Evolutionary conservation across 345 rosid genomes (phyloP), one percentile per base, ranked within the genome.

Genomic region (Citrus hindsii): DNA sequence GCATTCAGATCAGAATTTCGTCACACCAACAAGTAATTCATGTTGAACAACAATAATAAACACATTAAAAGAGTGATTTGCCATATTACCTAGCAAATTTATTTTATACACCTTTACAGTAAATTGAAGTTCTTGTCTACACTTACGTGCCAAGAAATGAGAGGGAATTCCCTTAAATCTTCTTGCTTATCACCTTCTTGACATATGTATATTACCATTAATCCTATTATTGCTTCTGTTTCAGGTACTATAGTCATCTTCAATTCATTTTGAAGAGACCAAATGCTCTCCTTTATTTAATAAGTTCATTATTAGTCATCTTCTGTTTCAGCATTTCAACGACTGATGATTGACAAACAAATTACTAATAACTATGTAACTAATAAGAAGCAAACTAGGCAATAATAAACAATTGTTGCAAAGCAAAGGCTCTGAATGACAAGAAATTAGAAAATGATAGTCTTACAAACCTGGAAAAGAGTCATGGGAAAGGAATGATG

Each of bases 401-500:
- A 46, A 46, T 13, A 46, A 12, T 46, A 12, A 12, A 4, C 51
- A 3, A 46, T 12, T 0, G 51, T 3, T 46, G 51, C 18, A 46
- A 12, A 46, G 51, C 18, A 12, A 42, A 12, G 51, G 51, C 51
- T 46, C 51, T 46, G 51, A 46, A 12, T 46, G 18, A 1, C 1
- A 3, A 12, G 4, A 12, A 46, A 46, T 13, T 46, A 46, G 9
- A 3, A 46, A 46, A 12, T 46, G 18, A 46, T 13, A 46, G 6
- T 35, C 8, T 28, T 55, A 27, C 66, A 48, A 35, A 92, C 98
- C 98, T 89, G 95, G 76, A 96, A 92, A 77, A 94, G 94, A 32
- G 99, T 94, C 92, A 96, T 82, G 8, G 99, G 98, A 80, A 96
- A 96, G 9, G 95, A 89, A 79, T 92, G 99, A 80, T 90, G 97